These are phyloP conservation scores for Cyamopsis tetragonoloba DNA, from an alignment of 306 rosid genomes.

Conservation along the genomic window DNA sequence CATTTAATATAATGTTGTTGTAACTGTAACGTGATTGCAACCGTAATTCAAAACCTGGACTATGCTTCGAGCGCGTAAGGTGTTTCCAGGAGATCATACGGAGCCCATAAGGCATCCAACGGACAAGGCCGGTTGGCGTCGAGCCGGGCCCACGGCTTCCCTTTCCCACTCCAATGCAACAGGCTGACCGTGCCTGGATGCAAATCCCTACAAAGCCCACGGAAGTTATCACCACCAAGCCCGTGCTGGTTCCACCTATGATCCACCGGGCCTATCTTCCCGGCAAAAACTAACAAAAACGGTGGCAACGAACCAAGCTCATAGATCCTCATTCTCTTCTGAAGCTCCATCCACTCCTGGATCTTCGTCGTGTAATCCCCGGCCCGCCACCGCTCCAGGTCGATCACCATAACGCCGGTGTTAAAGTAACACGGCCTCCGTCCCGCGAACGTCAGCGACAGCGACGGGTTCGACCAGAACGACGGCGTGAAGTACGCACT, in stretches of 20 bases:
- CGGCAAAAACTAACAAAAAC: slow-evolving; percentile 79
- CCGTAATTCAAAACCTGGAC: no score
- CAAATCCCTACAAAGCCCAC: slow-evolving; percentile 72
- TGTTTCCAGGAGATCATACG: slow-evolving; percentile 72
- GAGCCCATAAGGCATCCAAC: slow-evolving; percentile 87
- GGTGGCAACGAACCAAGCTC: slow-evolving; percentile 94
- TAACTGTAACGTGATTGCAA: no score
- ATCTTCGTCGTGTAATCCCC: slow-evolving; percentile 76
- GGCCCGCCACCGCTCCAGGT: slow-evolving; percentile 64
- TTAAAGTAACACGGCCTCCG: slow-evolving; percentile 85
- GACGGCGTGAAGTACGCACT: slow-evolving; percentile 72
- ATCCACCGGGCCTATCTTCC: slow-evolving; percentile 72
- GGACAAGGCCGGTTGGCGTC: slow-evolving; percentile 86
- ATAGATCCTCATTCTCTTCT: slow-evolving; percentile 92
- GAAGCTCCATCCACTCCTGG: slow-evolving; percentile 97
- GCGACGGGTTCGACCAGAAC: slow-evolving; percentile 83
- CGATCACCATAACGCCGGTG: slow-evolving; percentile 99
- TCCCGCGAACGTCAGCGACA: slow-evolving; percentile 63
- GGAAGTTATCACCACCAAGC: slow-evolving; percentile 90
- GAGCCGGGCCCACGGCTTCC: slow-evolving; percentile 92
- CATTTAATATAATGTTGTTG: no score
- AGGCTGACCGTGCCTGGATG: slow-evolving; percentile 93
- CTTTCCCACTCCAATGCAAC: slow-evolving; percentile 97
- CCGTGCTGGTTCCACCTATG: slow-evolving; percentile 98
- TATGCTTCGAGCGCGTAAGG: slow-evolving; percentile 62